Conservation (phyloP, 2,329 filamentous ascomycete genomes). For the Anisogramma anomala region DNA sequence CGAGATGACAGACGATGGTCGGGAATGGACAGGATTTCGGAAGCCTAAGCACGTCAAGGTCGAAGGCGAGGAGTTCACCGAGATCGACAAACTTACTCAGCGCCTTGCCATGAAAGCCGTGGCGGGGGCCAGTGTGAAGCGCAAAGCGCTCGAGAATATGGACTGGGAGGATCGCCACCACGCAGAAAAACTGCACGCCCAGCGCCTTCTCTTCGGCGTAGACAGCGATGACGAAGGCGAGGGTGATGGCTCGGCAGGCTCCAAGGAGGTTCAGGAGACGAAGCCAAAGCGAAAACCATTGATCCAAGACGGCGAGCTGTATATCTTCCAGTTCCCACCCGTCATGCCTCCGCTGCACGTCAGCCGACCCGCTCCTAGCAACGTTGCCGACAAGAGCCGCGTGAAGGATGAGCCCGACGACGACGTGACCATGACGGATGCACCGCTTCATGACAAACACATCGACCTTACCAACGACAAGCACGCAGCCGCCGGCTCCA, state of each 20-base stretch:
- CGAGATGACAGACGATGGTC: slow-evolving; percentile 23
- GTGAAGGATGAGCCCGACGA: slow-evolving; percentile 33
- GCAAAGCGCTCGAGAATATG: slow-evolving; percentile 16
- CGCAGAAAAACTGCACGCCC: slow-evolving; percentile 22
- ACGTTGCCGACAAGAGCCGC: slow-evolving; percentile 13
- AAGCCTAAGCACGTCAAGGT: slow-evolving; percentile 25
- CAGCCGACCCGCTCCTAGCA: slow-evolving; percentile 14
- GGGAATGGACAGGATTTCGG: slow-evolving; percentile 33
- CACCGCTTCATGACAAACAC: slow-evolving; percentile 16
- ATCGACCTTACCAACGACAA: slow-evolving; percentile 38
- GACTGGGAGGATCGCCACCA: slow-evolving; percentile 23
- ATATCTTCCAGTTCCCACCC: slow-evolving; percentile 54
- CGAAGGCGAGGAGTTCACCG: slow-evolving; percentile 33
- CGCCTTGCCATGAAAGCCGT: slow-evolving; percentile 5
- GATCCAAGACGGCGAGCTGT: slow-evolving; percentile 41
- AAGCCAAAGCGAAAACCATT: slow-evolving; percentile 15
- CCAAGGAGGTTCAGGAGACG: slow-evolving; percentile 7
- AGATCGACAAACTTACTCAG: slow-evolving; percentile 29
- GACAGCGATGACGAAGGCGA: slow-evolving; percentile 13
- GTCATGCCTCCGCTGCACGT: slow-evolving; percentile 43
- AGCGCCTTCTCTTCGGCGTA: slow-evolving; percentile 22
- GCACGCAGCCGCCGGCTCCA: slow-evolving; percentile 22
- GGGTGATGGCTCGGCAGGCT: background rate
- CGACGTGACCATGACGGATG: slow-evolving; percentile 28
- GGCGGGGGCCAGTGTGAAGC: slow-evolving; percentile 17